These are phyloP conservation scores for Termitomyces eurrhizus DNA, from an alignment of 768 basidiomycete genomes.

Conservation along the genomic window DNA sequence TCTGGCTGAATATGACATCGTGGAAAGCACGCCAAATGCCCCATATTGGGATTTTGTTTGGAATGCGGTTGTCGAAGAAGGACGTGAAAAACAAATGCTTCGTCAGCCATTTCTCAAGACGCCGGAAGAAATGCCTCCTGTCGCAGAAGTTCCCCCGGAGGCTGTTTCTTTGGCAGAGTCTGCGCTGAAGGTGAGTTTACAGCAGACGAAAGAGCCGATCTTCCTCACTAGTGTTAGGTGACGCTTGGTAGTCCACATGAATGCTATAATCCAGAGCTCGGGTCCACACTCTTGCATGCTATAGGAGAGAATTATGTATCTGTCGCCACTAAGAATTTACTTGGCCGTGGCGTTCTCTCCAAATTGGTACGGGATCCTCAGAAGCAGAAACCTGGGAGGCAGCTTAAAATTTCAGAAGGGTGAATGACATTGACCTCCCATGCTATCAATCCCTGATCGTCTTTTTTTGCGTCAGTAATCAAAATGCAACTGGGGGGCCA, in stretches of 20 bases:
- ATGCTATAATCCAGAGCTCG: slow-evolving; percentile 58
- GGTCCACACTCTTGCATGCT: slow-evolving; percentile 50
- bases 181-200: slow-evolving; percentile 57
- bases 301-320: slow-evolving; percentile 55
- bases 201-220: background rate
- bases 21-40: slow-evolving; percentile 34
- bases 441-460: background rate
- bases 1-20: slow-evolving; percentile 43
- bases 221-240: slow-evolving; percentile 47
- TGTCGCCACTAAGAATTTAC: slow-evolving; percentile 54
- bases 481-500: slow-evolving; percentile 60
- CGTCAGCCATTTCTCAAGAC: slow-evolving; percentile 50
- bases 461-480: slow-evolving; percentile 44
- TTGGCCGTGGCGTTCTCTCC: slow-evolving; percentile 62
- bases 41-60: slow-evolving; percentile 74
- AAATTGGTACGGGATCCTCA: slow-evolving; percentile 60
- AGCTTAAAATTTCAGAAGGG: slow-evolving; percentile 75
- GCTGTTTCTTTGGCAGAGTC: slow-evolving; percentile 56
- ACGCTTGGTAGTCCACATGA: slow-evolving; percentile 70
- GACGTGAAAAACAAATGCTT: slow-evolving; percentile 65
- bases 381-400: slow-evolving; percentile 67
- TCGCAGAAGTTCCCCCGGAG: slow-evolving; percentile 30
- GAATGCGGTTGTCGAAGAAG: slow-evolving; percentile 68
- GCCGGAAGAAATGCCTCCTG: slow-evolving; percentile 33
- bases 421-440: slow-evolving; percentile 17